phyloP scores from a whole-genome alignment of 164 flowering plant species.

The Aristolochia contorta region DNA sequence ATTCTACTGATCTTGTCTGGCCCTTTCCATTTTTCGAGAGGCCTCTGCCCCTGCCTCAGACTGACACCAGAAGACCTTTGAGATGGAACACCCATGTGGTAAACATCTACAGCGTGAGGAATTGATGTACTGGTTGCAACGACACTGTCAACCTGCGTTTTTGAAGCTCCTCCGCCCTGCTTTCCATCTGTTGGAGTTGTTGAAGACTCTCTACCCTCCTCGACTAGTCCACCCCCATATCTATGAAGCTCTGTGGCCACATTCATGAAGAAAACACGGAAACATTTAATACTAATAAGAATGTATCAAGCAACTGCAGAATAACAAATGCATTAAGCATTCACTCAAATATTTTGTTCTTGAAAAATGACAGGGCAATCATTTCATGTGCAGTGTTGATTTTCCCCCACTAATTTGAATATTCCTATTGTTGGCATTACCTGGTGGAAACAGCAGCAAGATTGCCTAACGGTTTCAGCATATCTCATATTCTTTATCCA shows the following conservation, averaged over 20 bases:
- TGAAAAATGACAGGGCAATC: too few species aligned
- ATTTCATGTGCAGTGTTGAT: not conserved
- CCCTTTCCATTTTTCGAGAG: constrained; percentile 88
- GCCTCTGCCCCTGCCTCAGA: constrained; percentile 55
- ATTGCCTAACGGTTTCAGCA: too few species aligned
- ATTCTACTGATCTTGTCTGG: constrained; percentile 95
- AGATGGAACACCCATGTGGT: constrained; percentile 57
- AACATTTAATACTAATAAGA: not conserved
- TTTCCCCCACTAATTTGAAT: not conserved
- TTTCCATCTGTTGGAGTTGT: constrained; percentile 40
- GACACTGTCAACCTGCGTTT: constrained; percentile 30
- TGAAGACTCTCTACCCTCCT: constrained; percentile 57
- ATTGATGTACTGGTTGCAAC: constrained; percentile 25
- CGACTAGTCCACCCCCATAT: constrained; percentile 84
- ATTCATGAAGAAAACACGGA: not conserved
- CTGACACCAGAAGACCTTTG: constrained; percentile 49
- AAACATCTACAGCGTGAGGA: constrained; percentile 50
- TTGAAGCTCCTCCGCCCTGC: constrained; percentile 38
- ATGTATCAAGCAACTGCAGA: not conserved
- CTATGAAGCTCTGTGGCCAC: constrained; percentile 60
- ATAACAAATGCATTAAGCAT: too few species aligned
- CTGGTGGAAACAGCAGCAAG: too few species aligned
- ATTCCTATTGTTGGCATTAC: too few species aligned
- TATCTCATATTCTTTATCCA: too few species aligned
- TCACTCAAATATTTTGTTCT: too few species aligned